A percentile compares a stretch with the other conserved stretches of the same genome.
Evolutionary conservation across 768 basidiomycete species (phyloP).

Genomic region (Termitomyces sp.): DNA sequence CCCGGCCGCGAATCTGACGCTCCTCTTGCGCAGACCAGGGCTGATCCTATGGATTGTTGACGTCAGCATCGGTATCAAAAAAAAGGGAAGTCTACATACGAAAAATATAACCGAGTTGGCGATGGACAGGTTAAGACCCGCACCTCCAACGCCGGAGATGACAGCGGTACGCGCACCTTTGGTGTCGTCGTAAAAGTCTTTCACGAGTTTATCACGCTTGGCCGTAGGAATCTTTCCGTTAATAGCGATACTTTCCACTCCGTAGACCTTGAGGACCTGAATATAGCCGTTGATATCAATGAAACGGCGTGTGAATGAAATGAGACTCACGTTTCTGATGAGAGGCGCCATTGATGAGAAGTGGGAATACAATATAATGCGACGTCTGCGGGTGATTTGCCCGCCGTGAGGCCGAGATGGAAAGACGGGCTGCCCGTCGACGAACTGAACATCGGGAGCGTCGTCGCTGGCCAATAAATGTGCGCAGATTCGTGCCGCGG

Average conservation of each 20-base stretch:
- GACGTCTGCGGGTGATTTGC: not conserved
- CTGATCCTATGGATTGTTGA: constrained; percentile 7
- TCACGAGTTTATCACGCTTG: constrained; percentile 8
- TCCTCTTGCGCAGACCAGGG: constrained; percentile 15
- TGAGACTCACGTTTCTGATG: constrained; percentile 13
- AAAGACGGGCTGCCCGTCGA: constrained; percentile 2
- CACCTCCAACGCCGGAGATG: constrained; percentile 18
- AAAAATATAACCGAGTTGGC: constrained; percentile 17
- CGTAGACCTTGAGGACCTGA: constrained; percentile 6
- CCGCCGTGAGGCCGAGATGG: not conserved
- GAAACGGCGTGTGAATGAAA: too few relatives aligned
- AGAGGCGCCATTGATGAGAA: constrained; percentile 13
- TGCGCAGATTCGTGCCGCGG: not conserved
- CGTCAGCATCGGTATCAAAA: not conserved
- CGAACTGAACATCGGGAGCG: constrained; percentile 1
- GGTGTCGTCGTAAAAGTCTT: constrained; percentile 6
- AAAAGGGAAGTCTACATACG: constrained; percentile 8
- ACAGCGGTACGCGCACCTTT: constrained; percentile 10
- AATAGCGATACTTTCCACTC: constrained; percentile 4
- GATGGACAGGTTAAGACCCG: constrained; percentile 18
- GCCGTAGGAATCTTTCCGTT: constrained; percentile 10
- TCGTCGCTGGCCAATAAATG: constrained; percentile 1
- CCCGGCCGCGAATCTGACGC: constrained; percentile 9
- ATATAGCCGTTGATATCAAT: not conserved
- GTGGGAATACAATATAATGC: constrained; percentile 10